Evolutionary conservation across 208 protist species (phyloP), one percentile per base, ranked within the genome.

Genomic region (Trichomonas gallinae): DNA sequence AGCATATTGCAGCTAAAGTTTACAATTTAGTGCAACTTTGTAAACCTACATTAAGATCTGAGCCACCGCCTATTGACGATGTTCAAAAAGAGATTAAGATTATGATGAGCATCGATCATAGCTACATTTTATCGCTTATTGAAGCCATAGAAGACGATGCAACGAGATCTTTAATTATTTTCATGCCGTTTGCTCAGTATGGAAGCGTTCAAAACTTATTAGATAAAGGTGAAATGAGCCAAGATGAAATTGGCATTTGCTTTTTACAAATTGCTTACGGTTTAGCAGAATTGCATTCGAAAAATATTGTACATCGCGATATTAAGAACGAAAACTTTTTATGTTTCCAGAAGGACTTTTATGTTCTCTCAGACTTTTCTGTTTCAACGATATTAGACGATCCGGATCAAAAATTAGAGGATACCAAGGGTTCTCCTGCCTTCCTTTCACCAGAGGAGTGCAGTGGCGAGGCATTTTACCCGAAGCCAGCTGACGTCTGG

Each of bases 371-470:
- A 1, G 83, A 91, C 42, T 91, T 91, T 49, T 91, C 83, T n/a
- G 83, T 49, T 48, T 91, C 83, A n/a, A 49, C 10, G 9, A 38
- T 44, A 48, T 38, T 91, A 9, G 40, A 91, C 31, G 34, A 26
- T 48, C n/a, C 10, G 48, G 83, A 91, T 48, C 10, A 26, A 11
- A 26, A 44, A 8, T 42, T 91, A 15, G 36, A 48, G 34, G 83
- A 91, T n/a, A 91, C 83, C 0, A 91, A 91, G 48, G 83, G 83
- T 2, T 91, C 83, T 4, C 83, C 83, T n/a, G 83, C 83, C 1
- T 91, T 91, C n/a, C 40, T 91, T 0, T 91, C 83, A 45, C 83
- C 83, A 45, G 83, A 91, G 42, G 83, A 91, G n/a, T 91, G 83
- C 40, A 91, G 83, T 91, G 83, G 83, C 23, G 42, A 91, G 15